Conservation (phyloP, 2,329 filamentous ascomycete genomes). For the Fusarium caatingaense region DNA sequence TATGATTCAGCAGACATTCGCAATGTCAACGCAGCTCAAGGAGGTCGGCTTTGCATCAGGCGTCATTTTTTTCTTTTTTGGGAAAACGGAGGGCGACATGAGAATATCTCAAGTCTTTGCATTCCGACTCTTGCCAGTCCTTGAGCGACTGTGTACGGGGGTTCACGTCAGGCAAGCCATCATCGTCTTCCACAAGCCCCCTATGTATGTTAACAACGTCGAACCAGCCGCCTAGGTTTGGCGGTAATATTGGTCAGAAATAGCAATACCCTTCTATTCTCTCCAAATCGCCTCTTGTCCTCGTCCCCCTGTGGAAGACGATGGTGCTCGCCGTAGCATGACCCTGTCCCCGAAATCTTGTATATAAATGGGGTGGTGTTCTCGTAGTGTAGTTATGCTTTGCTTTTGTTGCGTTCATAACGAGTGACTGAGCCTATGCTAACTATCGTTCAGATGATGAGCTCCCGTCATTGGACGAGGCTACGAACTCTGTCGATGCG, state of each 20-base stretch:
- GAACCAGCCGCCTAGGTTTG: constrained; percentile 48
- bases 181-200: constrained; percentile 73
- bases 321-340: constrained; percentile 70
- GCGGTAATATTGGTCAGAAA: constrained; percentile 56
- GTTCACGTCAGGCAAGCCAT: constrained; percentile 70
- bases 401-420: constrained; percentile 40
- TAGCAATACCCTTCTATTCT: constrained; percentile 55
- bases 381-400: constrained; percentile 47
- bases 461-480: constrained; percentile 70
- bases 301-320: constrained; percentile 65
- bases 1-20: constrained; percentile 50
- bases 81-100: constrained; percentile 39
- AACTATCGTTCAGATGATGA: constrained; percentile 69
- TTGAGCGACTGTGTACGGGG: constrained; percentile 39
- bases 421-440: constrained; percentile 51
- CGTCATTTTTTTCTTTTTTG: constrained; percentile 47
- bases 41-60: constrained; percentile 48
- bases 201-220: constrained; percentile 73
- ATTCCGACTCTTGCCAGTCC: constrained; percentile 39
- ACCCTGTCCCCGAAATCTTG: constrained; percentile 52
- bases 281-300: constrained; percentile 50
- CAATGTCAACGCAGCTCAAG: constrained; percentile 46
- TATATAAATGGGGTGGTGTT: constrained; percentile 56
- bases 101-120: constrained; percentile 38
- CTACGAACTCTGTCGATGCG: constrained; percentile 72